These are phyloP conservation scores for Chamaenerion angustifolium DNA, from an alignment of 345 rosid species.

Conservation along the genomic window DNA sequence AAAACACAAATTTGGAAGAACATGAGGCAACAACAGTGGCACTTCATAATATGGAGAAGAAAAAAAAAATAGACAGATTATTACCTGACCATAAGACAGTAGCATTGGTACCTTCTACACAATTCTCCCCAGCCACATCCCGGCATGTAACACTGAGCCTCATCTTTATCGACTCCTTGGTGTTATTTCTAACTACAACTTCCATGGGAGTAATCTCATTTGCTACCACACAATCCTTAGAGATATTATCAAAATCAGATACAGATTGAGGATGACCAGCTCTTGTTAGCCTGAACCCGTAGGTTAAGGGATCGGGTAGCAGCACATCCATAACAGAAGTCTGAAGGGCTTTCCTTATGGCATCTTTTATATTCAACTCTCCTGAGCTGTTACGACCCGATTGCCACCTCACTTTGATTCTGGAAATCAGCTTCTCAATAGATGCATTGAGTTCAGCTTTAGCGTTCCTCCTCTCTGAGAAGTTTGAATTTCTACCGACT, in stretches of 20 bases:
- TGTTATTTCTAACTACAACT: constrained; percentile 74
- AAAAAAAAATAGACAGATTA: neutral
- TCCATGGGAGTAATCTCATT: constrained; percentile 90
- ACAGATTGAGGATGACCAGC: constrained; percentile 12
- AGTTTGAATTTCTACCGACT: constrained; percentile 32
- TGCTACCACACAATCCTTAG: constrained; percentile 43
- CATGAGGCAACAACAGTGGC: no score
- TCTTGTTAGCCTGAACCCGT: constrained; percentile 70
- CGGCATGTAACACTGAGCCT: constrained; percentile 74
- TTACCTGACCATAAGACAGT: constrained; percentile 96
- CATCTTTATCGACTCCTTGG: constrained; percentile 70
- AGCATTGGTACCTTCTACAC: constrained; percentile 67
- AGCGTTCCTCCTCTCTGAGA: constrained; percentile 76
- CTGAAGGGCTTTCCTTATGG: constrained; percentile 81
- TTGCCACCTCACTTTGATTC: constrained; percentile 90
- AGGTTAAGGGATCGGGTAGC: constrained; percentile 93
- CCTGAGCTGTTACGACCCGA: constrained; percentile 96
- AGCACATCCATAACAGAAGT: constrained; percentile 88
- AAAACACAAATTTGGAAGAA: no score
- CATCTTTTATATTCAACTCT: constrained; percentile 79
- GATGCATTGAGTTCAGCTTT: constrained; percentile 83
- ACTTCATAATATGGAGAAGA: no score
- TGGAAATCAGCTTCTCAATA: constrained; percentile 70
- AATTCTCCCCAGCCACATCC: constrained; percentile 93
- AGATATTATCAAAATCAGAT: constrained; percentile 6